Percentiles rank a stretch among this genome's conserved stretches.
phyloP scores from a whole-genome alignment of 352 stramenopile genomes.

The Phytophthora crassamura region DNA sequence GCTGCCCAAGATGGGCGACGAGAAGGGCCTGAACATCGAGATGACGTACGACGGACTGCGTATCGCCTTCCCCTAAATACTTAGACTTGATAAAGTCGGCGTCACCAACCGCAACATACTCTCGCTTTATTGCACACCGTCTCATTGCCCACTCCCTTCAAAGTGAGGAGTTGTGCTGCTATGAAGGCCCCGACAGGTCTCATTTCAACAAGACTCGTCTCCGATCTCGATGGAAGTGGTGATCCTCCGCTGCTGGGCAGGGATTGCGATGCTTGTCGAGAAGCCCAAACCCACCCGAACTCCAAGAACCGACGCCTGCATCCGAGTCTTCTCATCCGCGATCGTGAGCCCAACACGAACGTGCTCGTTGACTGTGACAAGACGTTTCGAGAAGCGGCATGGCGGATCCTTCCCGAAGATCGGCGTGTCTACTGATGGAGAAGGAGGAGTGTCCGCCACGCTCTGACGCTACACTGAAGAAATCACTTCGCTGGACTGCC shows the following conservation, averaged over 20 bases:
- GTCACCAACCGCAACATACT: constrained; percentile 1
- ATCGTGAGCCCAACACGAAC: constrained; percentile 36
- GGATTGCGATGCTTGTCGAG: constrained; percentile 59
- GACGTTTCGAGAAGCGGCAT: constrained; percentile 70
- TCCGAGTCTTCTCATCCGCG: constrained; percentile 69
- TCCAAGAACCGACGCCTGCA: too few relatives aligned
- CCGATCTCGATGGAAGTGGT: constrained; percentile 58
- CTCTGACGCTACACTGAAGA: constrained; percentile 12
- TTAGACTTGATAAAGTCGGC: constrained; percentile 5
- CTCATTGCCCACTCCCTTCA: too few relatives aligned
- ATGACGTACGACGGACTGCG: constrained; percentile 86
- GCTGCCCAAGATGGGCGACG: constrained; percentile 51
- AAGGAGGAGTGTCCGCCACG: not conserved
- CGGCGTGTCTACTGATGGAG: constrained; percentile 33
- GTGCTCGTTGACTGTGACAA: constrained; percentile 84
- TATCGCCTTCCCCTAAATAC: constrained; percentile 53
- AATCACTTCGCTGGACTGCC: constrained; percentile 62
- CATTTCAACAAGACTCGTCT: not conserved
- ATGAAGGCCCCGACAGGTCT: not conserved
- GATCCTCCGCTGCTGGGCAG: too few relatives aligned
- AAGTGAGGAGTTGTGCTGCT: too few relatives aligned
- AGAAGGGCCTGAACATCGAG: constrained; percentile 72
- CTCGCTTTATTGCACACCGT: not conserved
- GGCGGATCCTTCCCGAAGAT: constrained; percentile 62
- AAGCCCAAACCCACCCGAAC: constrained; percentile 56